Evolutionary conservation across 1,284 basidiomycete species (phyloP), one percentile per base, ranked within the genome.

Genomic region (Papiliotrema terrestris): DNA sequence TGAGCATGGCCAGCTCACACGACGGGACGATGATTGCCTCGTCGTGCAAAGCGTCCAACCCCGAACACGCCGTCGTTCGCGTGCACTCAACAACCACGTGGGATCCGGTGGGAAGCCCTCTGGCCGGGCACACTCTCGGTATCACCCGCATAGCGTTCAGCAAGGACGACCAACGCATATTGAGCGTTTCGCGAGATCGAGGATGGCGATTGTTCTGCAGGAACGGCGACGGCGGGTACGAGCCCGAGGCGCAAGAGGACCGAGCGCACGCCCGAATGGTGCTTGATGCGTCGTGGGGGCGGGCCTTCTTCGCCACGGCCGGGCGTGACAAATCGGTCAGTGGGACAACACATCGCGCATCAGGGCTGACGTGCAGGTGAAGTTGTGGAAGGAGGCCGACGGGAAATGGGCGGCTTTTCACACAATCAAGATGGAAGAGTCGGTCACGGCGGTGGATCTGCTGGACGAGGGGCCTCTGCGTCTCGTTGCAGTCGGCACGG

Each of bases 301-400:
- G 84, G 4, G 81, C 85, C 56, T 66, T 86, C 6, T 99, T 98
- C 71, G 92, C 85, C 1, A 98, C 96, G 1, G 94, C 91, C 1
- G 94, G 93, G 5, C 83, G 96, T 45, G 95, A 98, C 75, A 98
- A 95, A 79, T 91, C 87, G n/a, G 92, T 91, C 60, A 54, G 82
- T 57, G 25, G 29, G 2, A 22, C 15, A 14, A 14, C n/a, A n/a
- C n/a, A n/a, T 43, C 13, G 4, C 19, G 4, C 11, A 6, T 22
- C 6, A 19, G 23, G 8, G 43, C 36, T 29, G 5, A 47, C 19
- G 17, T 38, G 26, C 22, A 17, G 45, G 22, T 47, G 29, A 47
- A 49, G n/a, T 20, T 49, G 25, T 54, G 54, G 52, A 23, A 48
- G 43, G 3, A 9, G 5, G 6, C 41, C 14, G 38, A 68, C 59